Conservation (phyloP, 2,329 filamentous ascomycete genomes). For the Ceratocystis alfenasii region DNA sequence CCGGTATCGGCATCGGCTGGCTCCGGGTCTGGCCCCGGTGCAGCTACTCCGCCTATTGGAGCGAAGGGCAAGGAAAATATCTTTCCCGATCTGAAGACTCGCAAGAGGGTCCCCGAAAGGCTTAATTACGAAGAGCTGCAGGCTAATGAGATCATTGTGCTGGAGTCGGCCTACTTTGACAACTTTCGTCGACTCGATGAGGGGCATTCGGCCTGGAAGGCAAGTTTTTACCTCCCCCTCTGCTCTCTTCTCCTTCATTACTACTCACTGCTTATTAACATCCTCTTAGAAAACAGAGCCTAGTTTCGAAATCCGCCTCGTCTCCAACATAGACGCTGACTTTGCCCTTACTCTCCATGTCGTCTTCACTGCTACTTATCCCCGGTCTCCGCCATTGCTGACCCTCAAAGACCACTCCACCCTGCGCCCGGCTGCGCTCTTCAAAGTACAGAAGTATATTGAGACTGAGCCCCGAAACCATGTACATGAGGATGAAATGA, state of each 20-base stretch:
- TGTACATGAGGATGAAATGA: conserved; percentile 44
- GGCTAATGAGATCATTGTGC: conserved; percentile 71
- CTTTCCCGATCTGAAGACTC: conserved; percentile 40
- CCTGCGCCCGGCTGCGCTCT: conserved; percentile 58
- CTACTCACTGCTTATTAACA: conserved; percentile 21
- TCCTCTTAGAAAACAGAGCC: conserved; percentile 59
- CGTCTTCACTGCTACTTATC: conserved; percentile 79
- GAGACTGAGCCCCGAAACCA: conserved; percentile 46
- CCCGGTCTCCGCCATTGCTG: conserved; percentile 66
- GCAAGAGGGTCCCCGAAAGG: conserved; percentile 34
- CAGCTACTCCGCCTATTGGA: background rate
- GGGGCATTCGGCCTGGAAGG: conserved; percentile 72
- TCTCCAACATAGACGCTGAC: conserved; percentile 59
- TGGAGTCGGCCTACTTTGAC: conserved; percentile 80
- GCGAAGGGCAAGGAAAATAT: conserved; percentile 21
- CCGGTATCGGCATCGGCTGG: background rate
- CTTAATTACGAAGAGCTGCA: conserved; percentile 73
- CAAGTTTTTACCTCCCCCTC: conserved; percentile 30
- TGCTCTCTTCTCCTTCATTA: background rate
- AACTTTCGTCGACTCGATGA: conserved; percentile 68
- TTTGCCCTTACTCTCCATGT: conserved; percentile 62
- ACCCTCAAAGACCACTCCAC: conserved; percentile 52
- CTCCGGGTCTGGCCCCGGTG: background rate
- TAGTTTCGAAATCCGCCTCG: conserved; percentile 68
- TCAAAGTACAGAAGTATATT: conserved; percentile 54